Evolutionary conservation across 257 asterid species (phyloP), one percentile per base, ranked within the genome.

Genomic region (Anisodus tanguticus): DNA sequence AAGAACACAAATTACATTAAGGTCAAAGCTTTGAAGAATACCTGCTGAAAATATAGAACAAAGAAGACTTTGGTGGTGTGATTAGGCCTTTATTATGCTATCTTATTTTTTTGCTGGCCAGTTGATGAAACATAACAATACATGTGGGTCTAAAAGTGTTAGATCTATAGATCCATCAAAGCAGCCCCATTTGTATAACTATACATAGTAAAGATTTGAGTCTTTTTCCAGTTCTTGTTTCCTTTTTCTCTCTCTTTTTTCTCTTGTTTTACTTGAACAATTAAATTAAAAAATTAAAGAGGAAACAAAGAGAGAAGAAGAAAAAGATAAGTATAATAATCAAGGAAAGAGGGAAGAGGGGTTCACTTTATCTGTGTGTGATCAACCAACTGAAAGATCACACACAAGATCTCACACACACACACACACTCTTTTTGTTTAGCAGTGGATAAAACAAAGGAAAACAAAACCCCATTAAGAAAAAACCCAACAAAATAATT

Each of bases 161-260:
- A 88, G 92, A 88, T 90, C 92, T 90, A 86, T 41, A 87, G 89
- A 90, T 84, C 91, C 89, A 87, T 88, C 87, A 86, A 90, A 82
- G 64, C 49, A n/a, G 41, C 47, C 15, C 22, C 82, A 7, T 53
- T 51, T 62, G 16, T 62, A 57, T 58, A 63, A 51, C 22, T 22
- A 74, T 47, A 81, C 49, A 81, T 76, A 76, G 59, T 79, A 60
- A 53, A 84, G 70, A 37, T 45, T 31, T 68, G n/a, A 15, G 68
- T 84, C 64, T 59, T 72, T 83, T 79, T 49, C 51, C 60, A 16
- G 55, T 80, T 64, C 60, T 81, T 69, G 39, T 43, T 49, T 41
- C 58, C 58, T 4, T 45, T 26, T 5, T 13, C 31, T 15, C 31
- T 54, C 47, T 31, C 64, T 58, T 8, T 39, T 7, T 37, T 39